Evolutionary conservation across 768 basidiomycete species (phyloP).

Genomic region (Panaeolus papilionaceus): DNA sequence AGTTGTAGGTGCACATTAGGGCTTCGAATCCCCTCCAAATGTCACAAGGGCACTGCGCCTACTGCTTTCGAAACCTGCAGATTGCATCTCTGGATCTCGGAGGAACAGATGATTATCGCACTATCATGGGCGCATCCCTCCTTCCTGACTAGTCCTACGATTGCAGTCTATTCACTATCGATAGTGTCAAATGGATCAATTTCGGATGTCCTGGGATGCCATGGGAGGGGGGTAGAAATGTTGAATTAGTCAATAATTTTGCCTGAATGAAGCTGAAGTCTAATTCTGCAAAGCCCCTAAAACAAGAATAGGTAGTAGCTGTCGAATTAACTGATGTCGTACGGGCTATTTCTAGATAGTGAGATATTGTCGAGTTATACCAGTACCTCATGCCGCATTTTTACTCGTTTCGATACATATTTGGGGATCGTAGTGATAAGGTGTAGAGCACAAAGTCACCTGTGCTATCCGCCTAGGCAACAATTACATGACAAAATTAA

Average conservation of each 20-base stretch:
- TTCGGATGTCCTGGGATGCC: not conserved
- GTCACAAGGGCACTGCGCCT: conserved; percentile 1
- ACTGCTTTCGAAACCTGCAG: not conserved
- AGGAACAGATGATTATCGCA: not conserved
- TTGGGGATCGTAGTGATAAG: not conserved
- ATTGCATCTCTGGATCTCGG: not conserved
- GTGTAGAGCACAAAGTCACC: not conserved
- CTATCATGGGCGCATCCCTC: not conserved
- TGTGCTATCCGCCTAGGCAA: not conserved
- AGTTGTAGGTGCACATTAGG: conserved; percentile 1
- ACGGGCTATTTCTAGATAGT: not conserved
- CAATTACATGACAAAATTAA: not conserved
- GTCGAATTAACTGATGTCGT: not conserved
- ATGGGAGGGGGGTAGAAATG: not conserved
- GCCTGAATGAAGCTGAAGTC: not conserved
- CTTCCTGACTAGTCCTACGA: not conserved
- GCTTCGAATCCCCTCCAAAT: not conserved
- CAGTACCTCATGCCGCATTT: no score
- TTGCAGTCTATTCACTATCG: conserved; percentile 1
- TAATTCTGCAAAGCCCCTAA: not conserved
- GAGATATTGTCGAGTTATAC: no score
- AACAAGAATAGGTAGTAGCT: not conserved
- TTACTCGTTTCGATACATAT: not conserved
- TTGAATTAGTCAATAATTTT: not conserved
- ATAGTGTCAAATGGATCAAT: not conserved